Conservation (phyloP, 208 protist genomes). For the Herpetomonas tarakana region DNA sequence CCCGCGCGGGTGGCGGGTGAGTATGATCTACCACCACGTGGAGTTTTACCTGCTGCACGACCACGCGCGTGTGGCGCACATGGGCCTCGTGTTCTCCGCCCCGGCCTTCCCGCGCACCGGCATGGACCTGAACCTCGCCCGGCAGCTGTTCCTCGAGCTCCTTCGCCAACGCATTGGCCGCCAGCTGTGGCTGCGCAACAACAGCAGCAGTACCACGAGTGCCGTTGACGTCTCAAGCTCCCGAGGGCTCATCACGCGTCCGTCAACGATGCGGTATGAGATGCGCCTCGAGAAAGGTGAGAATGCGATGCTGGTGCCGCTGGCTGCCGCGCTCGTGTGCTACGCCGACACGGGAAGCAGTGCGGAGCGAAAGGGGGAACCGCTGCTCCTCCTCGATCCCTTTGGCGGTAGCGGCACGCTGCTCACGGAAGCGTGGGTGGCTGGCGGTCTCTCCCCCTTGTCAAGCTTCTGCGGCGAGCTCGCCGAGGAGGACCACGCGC, state of each 20-base stretch:
- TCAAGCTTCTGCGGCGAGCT: constrained; percentile 19
- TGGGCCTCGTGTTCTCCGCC: constrained; percentile 24
- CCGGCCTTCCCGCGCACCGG: constrained; percentile 36
- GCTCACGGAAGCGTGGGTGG: constrained; percentile 24
- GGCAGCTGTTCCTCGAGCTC: constrained; percentile 29
- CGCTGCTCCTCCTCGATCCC: constrained; percentile 26
- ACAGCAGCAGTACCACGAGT: not conserved
- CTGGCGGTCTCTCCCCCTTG: not conserved
- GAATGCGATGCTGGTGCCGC: constrained; percentile 38
- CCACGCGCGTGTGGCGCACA: constrained; percentile 15
- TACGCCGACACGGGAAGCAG: constrained; percentile 16
- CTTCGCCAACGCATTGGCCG: constrained; percentile 30
- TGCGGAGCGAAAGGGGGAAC: not conserved
- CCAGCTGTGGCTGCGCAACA: constrained; percentile 2
- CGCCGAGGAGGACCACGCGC: no score
- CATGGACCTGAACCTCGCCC: constrained; percentile 13
- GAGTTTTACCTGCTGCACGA: constrained; percentile 43
- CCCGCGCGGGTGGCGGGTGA: constrained; percentile 26
- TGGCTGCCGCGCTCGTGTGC: constrained; percentile 22
- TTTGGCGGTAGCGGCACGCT: constrained; percentile 33
- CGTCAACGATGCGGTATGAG: constrained; percentile 22
- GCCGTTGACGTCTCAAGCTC: constrained; percentile 12
- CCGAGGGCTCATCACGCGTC: constrained; percentile 25
- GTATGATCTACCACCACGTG: constrained; percentile 51
- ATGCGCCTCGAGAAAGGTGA: constrained; percentile 33